Conservation (phyloP, 75 land plant species). For the Picea glauca region DNA sequence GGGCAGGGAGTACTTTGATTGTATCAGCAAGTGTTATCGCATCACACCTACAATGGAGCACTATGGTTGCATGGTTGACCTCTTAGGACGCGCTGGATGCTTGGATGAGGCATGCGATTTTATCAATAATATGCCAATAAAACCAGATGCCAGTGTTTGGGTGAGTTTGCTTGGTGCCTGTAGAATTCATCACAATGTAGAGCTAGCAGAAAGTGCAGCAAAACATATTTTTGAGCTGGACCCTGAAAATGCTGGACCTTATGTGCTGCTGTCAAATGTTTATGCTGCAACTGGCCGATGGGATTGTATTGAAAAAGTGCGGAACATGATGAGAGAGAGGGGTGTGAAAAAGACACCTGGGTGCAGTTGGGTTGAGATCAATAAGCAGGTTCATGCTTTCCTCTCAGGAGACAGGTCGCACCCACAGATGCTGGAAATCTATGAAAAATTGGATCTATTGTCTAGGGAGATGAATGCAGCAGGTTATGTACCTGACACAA, state of each 20-base stretch:
- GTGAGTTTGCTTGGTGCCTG: conserved; percentile 14
- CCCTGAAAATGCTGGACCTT: neutral
- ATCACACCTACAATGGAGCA: conserved; percentile 9
- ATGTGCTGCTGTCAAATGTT: conserved; percentile 19
- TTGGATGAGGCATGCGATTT: conserved; percentile 3
- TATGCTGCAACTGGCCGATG: conserved; percentile 22
- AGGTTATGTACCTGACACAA: conserved; percentile 3
- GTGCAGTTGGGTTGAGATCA: conserved; percentile 19
- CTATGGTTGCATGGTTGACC: conserved; percentile 7
- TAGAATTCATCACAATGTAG: conserved; percentile 7
- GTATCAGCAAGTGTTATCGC: neutral
- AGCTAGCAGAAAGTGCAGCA: neutral
- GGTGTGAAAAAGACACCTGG: conserved; percentile 12
- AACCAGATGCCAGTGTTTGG: neutral
- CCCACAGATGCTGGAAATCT: conserved; percentile 8
- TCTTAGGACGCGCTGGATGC: conserved; percentile 8
- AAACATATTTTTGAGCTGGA: conserved; percentile 10
- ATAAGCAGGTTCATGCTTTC: conserved; percentile 11
- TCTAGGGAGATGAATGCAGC: conserved; percentile 7
- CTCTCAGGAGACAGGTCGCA: conserved; percentile 2
- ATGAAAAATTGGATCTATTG: conserved; percentile 11
- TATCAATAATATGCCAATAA: conserved; percentile 8
- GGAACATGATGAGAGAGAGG: conserved; percentile 16
- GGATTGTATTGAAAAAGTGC: conserved; percentile 14
- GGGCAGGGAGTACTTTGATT: conserved; percentile 2